Evolutionary conservation across 805 yeast genomes (phyloP).

Genomic region (Saccharomycopsis sp.): DNA sequence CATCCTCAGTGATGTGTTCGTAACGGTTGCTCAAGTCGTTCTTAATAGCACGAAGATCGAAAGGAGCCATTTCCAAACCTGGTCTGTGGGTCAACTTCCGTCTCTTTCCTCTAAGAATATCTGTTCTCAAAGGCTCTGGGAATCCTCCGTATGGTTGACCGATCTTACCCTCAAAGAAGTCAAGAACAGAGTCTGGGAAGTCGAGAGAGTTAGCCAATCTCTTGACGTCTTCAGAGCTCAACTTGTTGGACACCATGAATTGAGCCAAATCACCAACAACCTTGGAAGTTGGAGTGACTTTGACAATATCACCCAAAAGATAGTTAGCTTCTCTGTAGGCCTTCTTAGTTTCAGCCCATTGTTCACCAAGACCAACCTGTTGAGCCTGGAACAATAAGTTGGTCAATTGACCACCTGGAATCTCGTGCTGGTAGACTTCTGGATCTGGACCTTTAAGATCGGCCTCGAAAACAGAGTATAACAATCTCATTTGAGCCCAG

Average conservation of each 20-base stretch:
- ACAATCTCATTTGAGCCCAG: constrained; percentile 98
- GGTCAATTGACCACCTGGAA: constrained; percentile 99
- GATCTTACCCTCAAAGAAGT: constrained; percentile 98
- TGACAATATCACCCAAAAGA: constrained; percentile 91
- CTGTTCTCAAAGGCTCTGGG: constrained; percentile 97
- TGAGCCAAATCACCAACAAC: constrained; percentile 99
- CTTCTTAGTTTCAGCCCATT: constrained; percentile 93
- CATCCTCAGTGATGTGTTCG: constrained; percentile 76
- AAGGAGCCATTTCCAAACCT: constrained; percentile 82
- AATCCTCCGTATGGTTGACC: constrained; percentile 99
- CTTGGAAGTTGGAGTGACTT: constrained; percentile 99
- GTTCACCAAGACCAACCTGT: constrained; percentile 95
- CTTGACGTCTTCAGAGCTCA: constrained; percentile 76
- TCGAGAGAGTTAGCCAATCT: constrained; percentile 86
- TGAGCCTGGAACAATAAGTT: constrained; percentile 98
- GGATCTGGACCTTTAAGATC: constrained; percentile 99
- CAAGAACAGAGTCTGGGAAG: constrained; percentile 98
- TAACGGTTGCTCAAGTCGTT: constrained; percentile 72
- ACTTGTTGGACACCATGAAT: constrained; percentile 95
- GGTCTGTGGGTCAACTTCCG: constrained; percentile 86
- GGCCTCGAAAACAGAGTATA: constrained; percentile 96
- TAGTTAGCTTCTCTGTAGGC: constrained; percentile 89
- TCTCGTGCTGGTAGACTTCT: constrained; percentile 96
- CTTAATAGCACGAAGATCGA: constrained; percentile 65
- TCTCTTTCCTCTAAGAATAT: constrained; percentile 87